Conservation (phyloP, 768 basidiomycete genomes). For the Psilocybe subaeruginosa region DNA sequence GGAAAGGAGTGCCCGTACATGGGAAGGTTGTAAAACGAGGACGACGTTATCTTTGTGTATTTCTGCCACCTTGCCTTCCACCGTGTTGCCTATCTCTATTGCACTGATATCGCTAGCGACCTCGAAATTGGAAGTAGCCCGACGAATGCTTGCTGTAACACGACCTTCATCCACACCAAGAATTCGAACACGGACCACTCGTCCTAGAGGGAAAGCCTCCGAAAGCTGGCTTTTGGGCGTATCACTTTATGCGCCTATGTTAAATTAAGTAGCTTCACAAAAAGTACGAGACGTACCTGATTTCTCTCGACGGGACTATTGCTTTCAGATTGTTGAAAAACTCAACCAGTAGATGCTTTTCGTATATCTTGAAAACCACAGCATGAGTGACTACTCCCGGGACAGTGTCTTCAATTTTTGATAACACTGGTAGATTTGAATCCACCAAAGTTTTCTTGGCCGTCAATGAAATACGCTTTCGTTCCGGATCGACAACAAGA, state of each 20-base stretch:
- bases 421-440: slow-evolving; percentile 72
- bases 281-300: slow-evolving; percentile 54
- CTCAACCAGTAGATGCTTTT: slow-evolving; percentile 83
- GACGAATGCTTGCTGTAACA: slow-evolving; percentile 86
- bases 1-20: slow-evolving; percentile 81
- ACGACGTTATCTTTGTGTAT: slow-evolving; percentile 87
- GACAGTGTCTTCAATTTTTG: slow-evolving; percentile 66
- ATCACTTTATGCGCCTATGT: slow-evolving; percentile 54
- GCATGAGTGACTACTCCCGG: slow-evolving; percentile 78
- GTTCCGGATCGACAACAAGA: slow-evolving; percentile 78
- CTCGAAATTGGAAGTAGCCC: slow-evolving; percentile 59
- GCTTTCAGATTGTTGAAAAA: slow-evolving; percentile 91
- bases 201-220: slow-evolving; percentile 76
- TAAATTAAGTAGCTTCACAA: neutral
- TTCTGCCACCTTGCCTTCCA: slow-evolving; percentile 72
- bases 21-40: slow-evolving; percentile 69
- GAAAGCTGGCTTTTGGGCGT: slow-evolving; percentile 54
- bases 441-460: slow-evolving; percentile 91
- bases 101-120: slow-evolving; percentile 64
- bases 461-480: slow-evolving; percentile 83
- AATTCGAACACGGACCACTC: slow-evolving; percentile 84
- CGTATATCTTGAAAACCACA: slow-evolving; percentile 81
- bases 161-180: slow-evolving; percentile 62
- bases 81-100: slow-evolving; percentile 76
- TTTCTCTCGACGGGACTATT: slow-evolving; percentile 77